These are phyloP conservation scores for Xerocomellus chrysenteron DNA, from an alignment of 768 basidiomycete genomes.

Conservation along the genomic window DNA sequence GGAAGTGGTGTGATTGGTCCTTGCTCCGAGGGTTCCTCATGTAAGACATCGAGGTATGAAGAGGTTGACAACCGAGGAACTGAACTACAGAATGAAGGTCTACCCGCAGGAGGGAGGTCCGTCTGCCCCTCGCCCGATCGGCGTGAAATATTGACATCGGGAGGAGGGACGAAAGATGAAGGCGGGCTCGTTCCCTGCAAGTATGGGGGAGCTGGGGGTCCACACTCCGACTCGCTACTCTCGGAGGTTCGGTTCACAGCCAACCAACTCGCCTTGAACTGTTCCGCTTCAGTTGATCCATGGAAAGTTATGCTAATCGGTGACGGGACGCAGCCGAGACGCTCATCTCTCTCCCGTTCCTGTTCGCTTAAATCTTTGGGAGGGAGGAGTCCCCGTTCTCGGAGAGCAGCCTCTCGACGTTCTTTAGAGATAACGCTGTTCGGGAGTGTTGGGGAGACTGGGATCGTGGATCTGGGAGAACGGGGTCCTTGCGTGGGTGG, in stretches of 20 bases:
- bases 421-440: slow-evolving; percentile 24
- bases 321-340: slow-evolving; percentile 38
- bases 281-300: slow-evolving; percentile 46
- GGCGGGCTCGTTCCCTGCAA: neutral
- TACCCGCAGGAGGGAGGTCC: slow-evolving; percentile 11
- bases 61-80: slow-evolving; percentile 23
- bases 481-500: neutral
- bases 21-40: slow-evolving; percentile 28
- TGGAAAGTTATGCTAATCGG: slow-evolving; percentile 23
- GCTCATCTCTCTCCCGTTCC: slow-evolving; percentile 42
- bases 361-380: slow-evolving; percentile 39
- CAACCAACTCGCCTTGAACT: slow-evolving; percentile 56
- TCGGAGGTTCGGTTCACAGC: slow-evolving; percentile 35
- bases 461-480: neutral
- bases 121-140: slow-evolving; percentile 14
- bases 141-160: neutral
- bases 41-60: slow-evolving; percentile 29
- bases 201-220: neutral
- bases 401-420: slow-evolving; percentile 50
- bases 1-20: slow-evolving; percentile 14
- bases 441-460: slow-evolving; percentile 18
- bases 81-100: slow-evolving; percentile 26
- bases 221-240: slow-evolving; percentile 25
- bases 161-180: slow-evolving; percentile 1
- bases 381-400: slow-evolving; percentile 59